phyloP scores from a whole-genome alignment of 2,329 filamentous ascomycete genomes.

The Fusarium nurragi region DNA sequence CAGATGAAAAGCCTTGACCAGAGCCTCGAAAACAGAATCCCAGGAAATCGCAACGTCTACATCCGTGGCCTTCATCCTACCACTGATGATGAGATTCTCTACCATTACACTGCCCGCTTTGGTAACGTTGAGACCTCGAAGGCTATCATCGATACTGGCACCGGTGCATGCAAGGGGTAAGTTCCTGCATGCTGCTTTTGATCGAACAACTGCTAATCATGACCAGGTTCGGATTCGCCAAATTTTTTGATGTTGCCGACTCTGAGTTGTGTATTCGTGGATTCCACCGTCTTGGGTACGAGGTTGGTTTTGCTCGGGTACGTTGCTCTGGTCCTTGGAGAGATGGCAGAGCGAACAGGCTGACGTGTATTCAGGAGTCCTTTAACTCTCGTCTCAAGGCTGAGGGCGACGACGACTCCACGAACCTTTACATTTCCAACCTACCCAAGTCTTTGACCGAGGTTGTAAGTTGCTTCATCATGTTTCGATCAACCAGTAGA shows the following conservation, averaged over 20 bases:
- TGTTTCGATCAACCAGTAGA: background rate
- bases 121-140: slow-evolving; percentile 96
- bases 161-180: slow-evolving; percentile 95
- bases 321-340: slow-evolving; percentile 40
- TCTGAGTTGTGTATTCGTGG: slow-evolving; percentile 97
- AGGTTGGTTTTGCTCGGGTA: slow-evolving; percentile 96
- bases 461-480: slow-evolving; percentile 66
- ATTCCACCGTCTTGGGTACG: slow-evolving; percentile 93
- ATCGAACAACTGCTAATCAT: slow-evolving; percentile 13
- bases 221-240: slow-evolving; percentile 92
- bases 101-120: slow-evolving; percentile 85
- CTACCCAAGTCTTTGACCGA: slow-evolving; percentile 92
- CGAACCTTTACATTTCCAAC: slow-evolving; percentile 98
- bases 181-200: slow-evolving; percentile 40
- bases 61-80: slow-evolving; percentile 95
- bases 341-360: background rate
- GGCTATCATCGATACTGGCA: slow-evolving; percentile 95
- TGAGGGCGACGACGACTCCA: slow-evolving; percentile 87
- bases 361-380: slow-evolving; percentile 73
- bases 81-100: slow-evolving; percentile 90
- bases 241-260: slow-evolving; percentile 86
- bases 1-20: slow-evolving; percentile 91
- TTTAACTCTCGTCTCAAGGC: slow-evolving; percentile 99
- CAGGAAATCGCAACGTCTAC: slow-evolving; percentile 97
- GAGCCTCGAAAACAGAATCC: slow-evolving; percentile 89